These are phyloP conservation scores for Linaria vulgaris DNA, from an alignment of 257 asterid species.

Conservation along the genomic window DNA sequence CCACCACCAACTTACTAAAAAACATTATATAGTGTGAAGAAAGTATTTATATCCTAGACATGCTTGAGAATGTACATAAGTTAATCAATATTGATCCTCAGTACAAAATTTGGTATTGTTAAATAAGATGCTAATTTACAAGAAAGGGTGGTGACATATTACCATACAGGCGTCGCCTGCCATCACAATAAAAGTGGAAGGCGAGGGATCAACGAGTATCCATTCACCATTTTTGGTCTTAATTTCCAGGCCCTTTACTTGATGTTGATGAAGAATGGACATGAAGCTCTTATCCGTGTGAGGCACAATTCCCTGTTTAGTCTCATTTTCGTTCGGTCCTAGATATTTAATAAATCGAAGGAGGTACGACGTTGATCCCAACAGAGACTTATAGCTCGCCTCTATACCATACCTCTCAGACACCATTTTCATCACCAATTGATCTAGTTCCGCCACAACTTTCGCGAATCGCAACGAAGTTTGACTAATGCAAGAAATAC, in stretches of 20 bases:
- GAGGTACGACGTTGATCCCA: conserved; percentile 34
- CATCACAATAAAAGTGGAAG: conserved; percentile 41
- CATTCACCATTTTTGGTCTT: conserved; percentile 35
- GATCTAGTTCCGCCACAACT: conserved; percentile 37
- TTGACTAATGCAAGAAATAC: conserved; percentile 24
- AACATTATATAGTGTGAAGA: too few species aligned
- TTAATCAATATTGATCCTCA: too few species aligned
- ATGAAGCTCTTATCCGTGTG: conserved; percentile 54
- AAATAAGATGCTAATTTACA: neutral
- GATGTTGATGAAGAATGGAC: conserved; percentile 40
- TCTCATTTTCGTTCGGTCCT: conserved; percentile 23
- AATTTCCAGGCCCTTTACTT: conserved; percentile 37
- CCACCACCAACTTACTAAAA: too few species aligned
- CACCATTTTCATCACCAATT: conserved; percentile 47
- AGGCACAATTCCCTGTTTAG: conserved; percentile 36
- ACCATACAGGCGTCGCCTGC: conserved; percentile 54
- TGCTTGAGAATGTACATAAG: too few species aligned
- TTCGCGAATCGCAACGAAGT: conserved; percentile 31
- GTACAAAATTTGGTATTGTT: neutral
- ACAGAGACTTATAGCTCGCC: conserved; percentile 25
- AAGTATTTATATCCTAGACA: too few species aligned
- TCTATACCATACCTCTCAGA: conserved; percentile 32
- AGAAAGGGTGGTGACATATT: neutral
- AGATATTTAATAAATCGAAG: conserved; percentile 40
- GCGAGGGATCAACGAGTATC: conserved; percentile 40